A percentile compares a stretch with the other conserved stretches of the same genome.
These are phyloP conservation scores for Leccinum uliginosum DNA, from an alignment of 768 basidiomycete species.

Conservation along the genomic window DNA sequence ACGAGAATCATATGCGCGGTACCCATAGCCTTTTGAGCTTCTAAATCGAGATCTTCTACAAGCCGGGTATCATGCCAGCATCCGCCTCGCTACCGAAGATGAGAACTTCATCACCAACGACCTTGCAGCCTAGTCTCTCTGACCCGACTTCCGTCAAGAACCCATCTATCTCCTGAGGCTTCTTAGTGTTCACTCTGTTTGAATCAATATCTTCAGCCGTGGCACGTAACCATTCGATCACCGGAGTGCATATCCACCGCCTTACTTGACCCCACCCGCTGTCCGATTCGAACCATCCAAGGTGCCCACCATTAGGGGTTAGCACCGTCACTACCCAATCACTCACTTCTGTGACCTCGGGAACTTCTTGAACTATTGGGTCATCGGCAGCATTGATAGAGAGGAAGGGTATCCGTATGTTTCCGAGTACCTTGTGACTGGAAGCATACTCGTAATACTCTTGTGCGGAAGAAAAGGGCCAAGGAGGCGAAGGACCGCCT, in stretches of 20 bases:
- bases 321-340: conserved; percentile 55
- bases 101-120: conserved; percentile 48
- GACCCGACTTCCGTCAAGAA: conserved; percentile 56
- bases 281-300: conserved; percentile 76
- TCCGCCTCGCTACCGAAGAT: conserved; percentile 52
- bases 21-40: conserved; percentile 7
- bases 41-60: conserved; percentile 35
- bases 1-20: conserved; percentile 5
- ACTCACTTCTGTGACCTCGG: conserved; percentile 51
- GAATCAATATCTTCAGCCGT: conserved; percentile 49
- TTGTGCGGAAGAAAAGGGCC: conserved; percentile 41
- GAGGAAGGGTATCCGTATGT: conserved; percentile 69
- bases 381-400: conserved; percentile 75
- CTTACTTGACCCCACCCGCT: conserved; percentile 28
- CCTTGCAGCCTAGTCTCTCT: conserved; percentile 54
- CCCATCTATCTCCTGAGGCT: conserved; percentile 51
- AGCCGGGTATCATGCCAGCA: conserved; percentile 55
- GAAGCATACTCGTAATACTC: conserved; percentile 54
- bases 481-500: conserved; percentile 60
- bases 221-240: conserved; percentile 66
- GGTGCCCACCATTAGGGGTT: conserved; percentile 67
- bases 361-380: conserved; percentile 65
- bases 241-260: conserved; percentile 69
- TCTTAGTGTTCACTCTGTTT: conserved; percentile 27
- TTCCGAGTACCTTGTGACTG: conserved; percentile 53